Evolutionary conservation across 176 grass and related monocot genomes (phyloP).

Genomic region (Elymus sibiricus): DNA sequence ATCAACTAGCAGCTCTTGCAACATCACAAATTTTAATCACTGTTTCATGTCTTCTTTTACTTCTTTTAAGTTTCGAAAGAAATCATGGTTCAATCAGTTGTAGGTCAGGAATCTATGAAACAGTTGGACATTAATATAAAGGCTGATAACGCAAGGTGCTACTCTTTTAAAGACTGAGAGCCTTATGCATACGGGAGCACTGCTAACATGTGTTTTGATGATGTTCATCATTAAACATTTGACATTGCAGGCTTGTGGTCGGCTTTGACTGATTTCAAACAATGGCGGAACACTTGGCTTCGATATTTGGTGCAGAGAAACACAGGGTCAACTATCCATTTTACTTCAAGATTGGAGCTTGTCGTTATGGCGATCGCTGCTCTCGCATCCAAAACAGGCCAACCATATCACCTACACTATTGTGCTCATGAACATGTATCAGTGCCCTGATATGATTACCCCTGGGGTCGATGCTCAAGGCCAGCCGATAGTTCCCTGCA

Average conservation of each 20-base stretch:
- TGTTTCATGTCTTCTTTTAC: no score
- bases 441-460: conserved; percentile 35
- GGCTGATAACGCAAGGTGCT: background rate
- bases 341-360: conserved; percentile 52
- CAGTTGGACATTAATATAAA: background rate
- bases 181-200: background rate
- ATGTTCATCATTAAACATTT: conserved; percentile 9
- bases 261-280: background rate
- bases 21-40: no score
- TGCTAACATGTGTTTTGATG: background rate
- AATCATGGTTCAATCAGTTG: background rate
- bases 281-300: conserved; percentile 46
- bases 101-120: background rate
- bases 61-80: background rate
- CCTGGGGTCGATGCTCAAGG: conserved; percentile 51
- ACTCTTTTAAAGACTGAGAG: background rate
- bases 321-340: conserved; percentile 45
- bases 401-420: conserved; percentile 44
- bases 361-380: conserved; percentile 38
- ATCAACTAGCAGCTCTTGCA: no score
- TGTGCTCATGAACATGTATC: conserved; percentile 45
- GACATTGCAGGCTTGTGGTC: conserved; percentile 24
- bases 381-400: conserved; percentile 41
- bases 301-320: conserved; percentile 49
- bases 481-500: conserved; percentile 30